phyloP scores from a whole-genome alignment of 768 basidiomycete species.

The Phaeotremella skinneri region DNA sequence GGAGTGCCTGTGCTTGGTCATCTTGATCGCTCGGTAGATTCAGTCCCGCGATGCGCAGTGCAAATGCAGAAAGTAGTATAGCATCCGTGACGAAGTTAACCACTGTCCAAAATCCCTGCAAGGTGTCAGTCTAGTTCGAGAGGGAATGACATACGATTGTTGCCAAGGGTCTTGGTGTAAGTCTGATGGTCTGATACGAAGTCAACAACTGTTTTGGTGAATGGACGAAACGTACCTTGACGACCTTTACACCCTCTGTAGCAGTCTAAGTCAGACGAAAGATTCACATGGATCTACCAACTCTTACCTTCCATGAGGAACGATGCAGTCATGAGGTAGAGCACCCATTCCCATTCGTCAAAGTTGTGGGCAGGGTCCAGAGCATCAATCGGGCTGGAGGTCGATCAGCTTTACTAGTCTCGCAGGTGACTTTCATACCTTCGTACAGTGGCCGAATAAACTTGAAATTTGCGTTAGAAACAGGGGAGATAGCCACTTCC shows the following conservation, averaged over 20 bases:
- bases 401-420: slow-evolving; percentile 62
- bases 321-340: slow-evolving; percentile 75
- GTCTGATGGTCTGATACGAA: slow-evolving; percentile 60
- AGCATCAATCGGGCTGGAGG: slow-evolving; percentile 73
- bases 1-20: slow-evolving; percentile 49
- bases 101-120: slow-evolving; percentile 39
- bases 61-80: slow-evolving; percentile 70
- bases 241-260: slow-evolving; percentile 52
- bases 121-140: neutral
- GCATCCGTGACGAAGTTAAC: slow-evolving; percentile 70
- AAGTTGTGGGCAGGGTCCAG: slow-evolving; percentile 61
- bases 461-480: too few species aligned
- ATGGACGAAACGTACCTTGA: slow-evolving; percentile 57
- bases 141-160: slow-evolving; percentile 54
- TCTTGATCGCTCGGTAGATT: slow-evolving; percentile 49
- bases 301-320: slow-evolving; percentile 74
- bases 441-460: slow-evolving; percentile 45
- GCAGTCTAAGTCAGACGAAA: neutral
- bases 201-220: slow-evolving; percentile 2
- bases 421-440: slow-evolving; percentile 24
- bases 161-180: slow-evolving; percentile 62
- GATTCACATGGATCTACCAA: neutral
- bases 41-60: slow-evolving; percentile 65
- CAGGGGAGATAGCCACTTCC: slow-evolving; percentile 8
- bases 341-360: slow-evolving; percentile 73